Conservation (phyloP, 805 yeast genomes). For the Metschnikowia cerradonensis region DNA sequence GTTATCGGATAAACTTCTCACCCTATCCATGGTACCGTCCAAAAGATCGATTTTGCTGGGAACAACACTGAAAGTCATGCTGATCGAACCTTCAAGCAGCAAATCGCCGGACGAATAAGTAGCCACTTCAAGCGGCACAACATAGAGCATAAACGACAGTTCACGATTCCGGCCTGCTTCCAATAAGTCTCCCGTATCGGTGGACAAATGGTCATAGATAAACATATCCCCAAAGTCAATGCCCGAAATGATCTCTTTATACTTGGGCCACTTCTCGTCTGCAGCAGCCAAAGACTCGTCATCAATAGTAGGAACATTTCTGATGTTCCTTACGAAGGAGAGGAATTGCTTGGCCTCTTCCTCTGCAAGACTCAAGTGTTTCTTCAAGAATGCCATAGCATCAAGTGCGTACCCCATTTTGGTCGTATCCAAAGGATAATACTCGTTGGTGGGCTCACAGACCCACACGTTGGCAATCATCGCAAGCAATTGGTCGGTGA, state of each 20-base stretch:
- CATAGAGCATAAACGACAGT: conserved; percentile 4
- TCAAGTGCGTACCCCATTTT: conserved; percentile 10
- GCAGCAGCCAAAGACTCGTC: conserved; percentile 3
- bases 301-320: neutral
- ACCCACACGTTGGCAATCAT: conserved; percentile 10
- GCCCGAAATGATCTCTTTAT: neutral
- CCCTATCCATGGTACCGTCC: neutral
- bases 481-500: conserved; percentile 6
- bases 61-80: neutral
- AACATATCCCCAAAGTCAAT: conserved; percentile 6
- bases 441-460: conserved; percentile 5
- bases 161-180: neutral
- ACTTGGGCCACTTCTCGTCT: conserved; percentile 6
- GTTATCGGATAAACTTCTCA: neutral
- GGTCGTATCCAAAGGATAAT: conserved; percentile 10
- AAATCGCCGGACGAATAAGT: conserved; percentile 6
- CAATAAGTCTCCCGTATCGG: neutral
- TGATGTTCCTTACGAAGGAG: conserved; percentile 1
- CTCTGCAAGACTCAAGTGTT: neutral
- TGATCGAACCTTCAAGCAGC: neutral
- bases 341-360: conserved; percentile 5
- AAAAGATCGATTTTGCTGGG: neutral
- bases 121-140: conserved; percentile 19
- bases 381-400: conserved; percentile 9
- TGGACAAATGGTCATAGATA: conserved; percentile 7